Base-by-base conservation (phyloP, 176 grass and related monocot genomes). In the Hsuehochloa calcarea region DNA sequence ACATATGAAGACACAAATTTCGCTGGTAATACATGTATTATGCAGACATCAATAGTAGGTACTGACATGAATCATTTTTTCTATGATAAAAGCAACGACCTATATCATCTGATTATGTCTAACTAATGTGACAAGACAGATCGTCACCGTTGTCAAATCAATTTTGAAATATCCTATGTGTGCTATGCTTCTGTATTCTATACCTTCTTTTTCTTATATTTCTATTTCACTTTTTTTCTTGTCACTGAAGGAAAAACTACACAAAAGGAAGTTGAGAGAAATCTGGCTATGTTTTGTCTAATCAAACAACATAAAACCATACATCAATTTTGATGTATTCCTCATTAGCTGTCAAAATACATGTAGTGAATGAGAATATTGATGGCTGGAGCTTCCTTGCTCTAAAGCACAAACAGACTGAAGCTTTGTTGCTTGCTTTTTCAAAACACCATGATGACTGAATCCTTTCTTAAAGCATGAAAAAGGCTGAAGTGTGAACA, bases 391-490 rank as follows among this genome's bases (percentile, higher is more conserved):
- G 49, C 70, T 35, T 66, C 58, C 41, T 71, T 70, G 34, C 7
- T 71, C 62, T 70, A 27, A 86, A 78, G 35, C 20, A 90, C 6
- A 34, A 65, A 37, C 5, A 29, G 12, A 26, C 16, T 74, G 14
- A 68, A 78, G 10, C 8, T 66, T 73, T 72, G 20, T 26, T 72
- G 37, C 29, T 73, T 78, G 7, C 26, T 19, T 46, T 52, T 77
- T 14, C 4, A 41, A 39, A 75, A 50, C 70, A 81, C 4, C 35
- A 64, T 34, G 39, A 70, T 3, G 13, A 86, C 34, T 37, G 35
- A 85, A 25, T 41, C 58, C 58, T 77, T 41, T 10, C 61, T 39
- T 69, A 52, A 80, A 81, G 23, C 56, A 82, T 71, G 26, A 82
- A 64, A 81, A 81, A 45, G 14, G 6, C 17, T 81, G 45, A 4